Evolutionary conservation across 2,329 filamentous ascomycete species (phyloP), one percentile per base, ranked within the genome.

Genomic region (Chaetomiaceae sp.): DNA sequence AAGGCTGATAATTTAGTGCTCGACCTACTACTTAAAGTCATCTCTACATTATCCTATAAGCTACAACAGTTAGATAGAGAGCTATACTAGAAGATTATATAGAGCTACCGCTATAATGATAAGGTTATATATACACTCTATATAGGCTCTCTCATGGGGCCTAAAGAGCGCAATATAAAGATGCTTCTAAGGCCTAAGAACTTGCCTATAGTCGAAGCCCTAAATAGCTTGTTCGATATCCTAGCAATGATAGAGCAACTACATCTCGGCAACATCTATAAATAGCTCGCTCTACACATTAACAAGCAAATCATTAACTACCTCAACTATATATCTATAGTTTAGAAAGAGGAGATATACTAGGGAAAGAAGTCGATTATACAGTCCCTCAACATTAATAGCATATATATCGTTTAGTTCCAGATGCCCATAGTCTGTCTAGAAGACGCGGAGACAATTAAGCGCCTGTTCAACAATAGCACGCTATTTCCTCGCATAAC

Each of bases 391-490:
- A 24, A 40, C 30, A 45, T 49, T 39, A 22, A 49, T 15, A 43
- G 36, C 33, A 45, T 49, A 18, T 29, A 27, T 38, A 49, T 49
- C 15, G 36, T 49, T 46, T 22, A 49, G 38, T 49, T 49, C 42
- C 47, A 34, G 39, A 45, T 45, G 38, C 47, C 38, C 34, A 49
- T 18, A 24, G 42, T 42, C 38, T 45, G 17, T 42, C 30, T 34
- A 15, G 47, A 14, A 27, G 47, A 49, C 34, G 27, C 27, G 42
- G 34, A 41, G 35, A 49, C 42, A 15, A 45, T 49, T 20, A 41
- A 41, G 32, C 37, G 38, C 32, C 33, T 49, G 30, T 45, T 54
- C 24, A 38, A 43, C 37, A 44, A 41, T 26, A 27, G 49, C 24
- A 46, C 33, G 26, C 43, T 54, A 38, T 54, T 50, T 36, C 41